Evolutionary conservation across 1,139 yeast species (phyloP), one percentile per base, ranked within the genome.

Genomic region (Kurtzmaniella quercitrusa): DNA sequence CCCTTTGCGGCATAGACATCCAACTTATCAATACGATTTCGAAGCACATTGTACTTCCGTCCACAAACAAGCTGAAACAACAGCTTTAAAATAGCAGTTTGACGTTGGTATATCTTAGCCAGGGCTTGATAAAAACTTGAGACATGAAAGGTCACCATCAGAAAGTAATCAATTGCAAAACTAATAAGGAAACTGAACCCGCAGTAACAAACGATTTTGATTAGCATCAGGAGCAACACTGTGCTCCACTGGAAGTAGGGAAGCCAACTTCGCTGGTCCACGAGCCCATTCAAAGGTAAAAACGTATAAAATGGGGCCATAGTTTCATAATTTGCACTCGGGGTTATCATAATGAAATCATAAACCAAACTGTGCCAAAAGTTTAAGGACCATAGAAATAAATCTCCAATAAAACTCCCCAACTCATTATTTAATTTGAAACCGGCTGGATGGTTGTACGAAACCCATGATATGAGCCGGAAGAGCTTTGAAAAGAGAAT

Each of bases 61-160:
- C 99, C 99, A 46, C 95, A 76, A 54, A 94, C 91, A 36, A 94
- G 67, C 53, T 89, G 87, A 60, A 88, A 87, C 43, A 94, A 69
- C 11, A 97, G 87, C 43, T 71, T 71, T 47, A 93, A 65, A 5
- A 84, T 76, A 40, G 75, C 76, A 19, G 87, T 60, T 55, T 88
- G 96, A 74, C 89, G 82, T 47, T 78, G 76, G 61, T 84, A 93
- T 5, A 94, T 73, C 50, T 85, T 80, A 8, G 96, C 82, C 5
- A 94, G 77, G 8, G 95, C 82, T 50, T 79, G 75, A 57, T 89
- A 88, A 55, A 91, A 88, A 47, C 89, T 74, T 48, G 79, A 78
- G 1, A 89, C 72, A 54, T 89, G 97, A 38, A 87, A 63, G 0
- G 94, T 83, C 18, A 83, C 52, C 2, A 88, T 47, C 6, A 82